A percentile compares a stretch with the other conserved stretches of the same genome.
These are phyloP conservation scores for Rhizopogon vulgaris DNA, from an alignment of 768 basidiomycete genomes.

Conservation along the genomic window DNA sequence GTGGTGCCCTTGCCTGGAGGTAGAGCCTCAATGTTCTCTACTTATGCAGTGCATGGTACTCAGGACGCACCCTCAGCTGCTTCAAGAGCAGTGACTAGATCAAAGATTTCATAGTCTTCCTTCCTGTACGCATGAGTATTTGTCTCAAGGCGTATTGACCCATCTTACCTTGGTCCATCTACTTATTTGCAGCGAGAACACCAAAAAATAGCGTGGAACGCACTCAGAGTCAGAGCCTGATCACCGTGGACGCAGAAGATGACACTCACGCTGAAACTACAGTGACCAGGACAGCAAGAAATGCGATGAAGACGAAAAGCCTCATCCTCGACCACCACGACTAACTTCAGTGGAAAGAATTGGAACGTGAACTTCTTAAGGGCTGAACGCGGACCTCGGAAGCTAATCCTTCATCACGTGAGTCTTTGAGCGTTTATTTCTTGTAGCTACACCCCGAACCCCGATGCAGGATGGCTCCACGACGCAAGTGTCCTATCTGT, in stretches of 20 bases:
- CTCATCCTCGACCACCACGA: slow-evolving; percentile 37
- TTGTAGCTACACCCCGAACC: background rate
- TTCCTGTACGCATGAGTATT: slow-evolving; percentile 21
- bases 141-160: background rate
- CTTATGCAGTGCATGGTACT: background rate
- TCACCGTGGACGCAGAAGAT: background rate
- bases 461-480: slow-evolving; percentile 44
- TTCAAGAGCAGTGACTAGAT: slow-evolving; percentile 79
- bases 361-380: background rate
- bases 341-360: background rate
- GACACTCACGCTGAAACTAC: slow-evolving; percentile 53
- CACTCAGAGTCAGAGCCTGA: background rate
- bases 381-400: background rate
- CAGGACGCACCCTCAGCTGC: slow-evolving; percentile 59
- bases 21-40: background rate
- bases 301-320: slow-evolving; percentile 36
- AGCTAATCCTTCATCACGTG: background rate
- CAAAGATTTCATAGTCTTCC: slow-evolving; percentile 97
- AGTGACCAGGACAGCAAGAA: slow-evolving; percentile 49
- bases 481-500: slow-evolving; percentile 68
- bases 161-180: slow-evolving; percentile 67
- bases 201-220: background rate
- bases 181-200: background rate
- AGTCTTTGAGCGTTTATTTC: background rate
- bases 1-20: slow-evolving; percentile 74